Evolutionary conservation across 2,329 filamentous ascomycete genomes (phyloP).

Genomic region (Fusarium sulawesiense): DNA sequence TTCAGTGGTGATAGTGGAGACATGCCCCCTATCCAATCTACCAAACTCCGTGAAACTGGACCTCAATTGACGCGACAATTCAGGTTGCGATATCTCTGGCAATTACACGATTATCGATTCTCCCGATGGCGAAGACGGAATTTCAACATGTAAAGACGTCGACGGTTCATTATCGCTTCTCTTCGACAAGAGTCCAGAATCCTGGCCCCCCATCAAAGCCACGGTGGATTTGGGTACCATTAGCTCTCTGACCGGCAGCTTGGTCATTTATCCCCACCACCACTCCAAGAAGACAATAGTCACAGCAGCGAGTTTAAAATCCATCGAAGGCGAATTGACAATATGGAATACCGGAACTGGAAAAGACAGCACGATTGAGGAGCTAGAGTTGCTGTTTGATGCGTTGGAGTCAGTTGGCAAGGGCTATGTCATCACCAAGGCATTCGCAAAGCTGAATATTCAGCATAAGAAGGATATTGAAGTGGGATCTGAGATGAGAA

Average conservation of each 20-base stretch:
- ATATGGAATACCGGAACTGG: slow-evolving; percentile 41
- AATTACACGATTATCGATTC: slow-evolving; percentile 46
- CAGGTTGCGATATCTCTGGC: slow-evolving; percentile 44
- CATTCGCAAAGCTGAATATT: slow-evolving; percentile 35
- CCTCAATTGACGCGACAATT: slow-evolving; percentile 3
- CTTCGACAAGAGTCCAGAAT: slow-evolving; percentile 39
- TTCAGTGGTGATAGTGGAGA: neutral
- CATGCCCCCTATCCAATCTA: neutral
- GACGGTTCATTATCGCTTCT: slow-evolving; percentile 46
- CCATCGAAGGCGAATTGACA: slow-evolving; percentile 39
- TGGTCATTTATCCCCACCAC: slow-evolving; percentile 45
- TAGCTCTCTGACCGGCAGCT: slow-evolving; percentile 35
- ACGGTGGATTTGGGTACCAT: slow-evolving; percentile 43
- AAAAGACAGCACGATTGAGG: slow-evolving; percentile 23
- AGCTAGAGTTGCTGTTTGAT: slow-evolving; percentile 38
- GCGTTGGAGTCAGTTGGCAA: slow-evolving; percentile 36
- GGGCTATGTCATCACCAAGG: slow-evolving; percentile 42
- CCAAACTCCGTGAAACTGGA: neutral
- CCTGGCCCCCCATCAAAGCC: slow-evolving; percentile 42
- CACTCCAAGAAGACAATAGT: slow-evolving; percentile 42
- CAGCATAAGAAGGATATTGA: slow-evolving; percentile 34
- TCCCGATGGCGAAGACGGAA: slow-evolving; percentile 33
- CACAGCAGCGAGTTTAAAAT: slow-evolving; percentile 37
- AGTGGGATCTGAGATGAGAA: slow-evolving; percentile 40
- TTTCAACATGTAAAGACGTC: slow-evolving; percentile 43